A percentile compares a stretch with the other conserved stretches of the same genome.
These are phyloP conservation scores for Rhodotorula taiwanensis DNA, from an alignment of 768 basidiomycete genomes.

Conservation along the genomic window DNA sequence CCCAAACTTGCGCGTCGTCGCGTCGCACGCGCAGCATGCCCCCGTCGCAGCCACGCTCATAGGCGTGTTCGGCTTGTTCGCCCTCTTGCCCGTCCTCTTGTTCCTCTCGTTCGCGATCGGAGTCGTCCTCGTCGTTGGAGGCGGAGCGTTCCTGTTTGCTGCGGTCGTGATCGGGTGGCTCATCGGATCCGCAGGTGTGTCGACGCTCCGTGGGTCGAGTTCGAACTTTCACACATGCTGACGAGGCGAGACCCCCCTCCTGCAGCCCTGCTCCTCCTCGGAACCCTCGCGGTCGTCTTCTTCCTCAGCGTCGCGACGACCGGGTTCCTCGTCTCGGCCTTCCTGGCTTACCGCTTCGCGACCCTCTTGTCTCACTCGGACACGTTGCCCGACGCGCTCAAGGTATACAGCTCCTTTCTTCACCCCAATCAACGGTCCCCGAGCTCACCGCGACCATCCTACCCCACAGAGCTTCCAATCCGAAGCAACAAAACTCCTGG, in stretches of 20 bases:
- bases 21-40: background rate
- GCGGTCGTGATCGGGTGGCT: slow-evolving; percentile 7
- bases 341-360: slow-evolving; percentile 17
- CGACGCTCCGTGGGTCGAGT: background rate
- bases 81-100: slow-evolving; percentile 13
- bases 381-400: slow-evolving; percentile 18
- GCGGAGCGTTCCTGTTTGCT: slow-evolving; percentile 8
- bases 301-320: slow-evolving; percentile 12
- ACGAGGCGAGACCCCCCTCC: too few relatives aligned
- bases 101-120: slow-evolving; percentile 18
- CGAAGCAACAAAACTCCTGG: slow-evolving; percentile 3
- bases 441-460: background rate
- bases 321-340: slow-evolving; percentile 6
- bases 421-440: too few relatives aligned
- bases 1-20: slow-evolving; percentile 9
- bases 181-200: slow-evolving; percentile 22
- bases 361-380: background rate
- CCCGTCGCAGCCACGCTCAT: slow-evolving; percentile 19
- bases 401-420: background rate
- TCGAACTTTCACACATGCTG: background rate
- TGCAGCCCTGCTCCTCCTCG: slow-evolving; percentile 4
- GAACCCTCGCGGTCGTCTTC: slow-evolving; percentile 6
- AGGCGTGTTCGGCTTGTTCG: slow-evolving; percentile 8
- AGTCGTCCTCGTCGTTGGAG: slow-evolving; percentile 17
- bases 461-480: slow-evolving; percentile 8